A percentile compares a stretch with the other conserved stretches of the same genome.
These are phyloP conservation scores for Capsaspora owczarzaki DNA, from an alignment of 78 protist genomes.

Conservation along the genomic window DNA sequence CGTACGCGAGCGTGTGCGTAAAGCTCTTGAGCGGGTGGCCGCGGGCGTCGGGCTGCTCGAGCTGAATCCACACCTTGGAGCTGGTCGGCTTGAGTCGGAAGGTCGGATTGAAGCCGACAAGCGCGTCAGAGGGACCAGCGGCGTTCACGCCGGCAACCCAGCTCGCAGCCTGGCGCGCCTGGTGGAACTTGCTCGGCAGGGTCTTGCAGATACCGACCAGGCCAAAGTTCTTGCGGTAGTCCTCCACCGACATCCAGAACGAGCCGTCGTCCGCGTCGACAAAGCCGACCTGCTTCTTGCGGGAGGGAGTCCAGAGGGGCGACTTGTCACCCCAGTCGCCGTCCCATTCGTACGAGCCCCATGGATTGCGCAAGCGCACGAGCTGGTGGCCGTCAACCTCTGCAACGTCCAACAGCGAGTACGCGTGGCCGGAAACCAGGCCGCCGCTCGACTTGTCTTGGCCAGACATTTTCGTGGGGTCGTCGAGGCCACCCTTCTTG, in stretches of 20 bases:
- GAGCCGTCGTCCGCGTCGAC: slow-evolving; percentile 25
- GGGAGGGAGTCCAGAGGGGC: slow-evolving; percentile 31
- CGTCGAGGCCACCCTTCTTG: background rate
- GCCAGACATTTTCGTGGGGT: background rate
- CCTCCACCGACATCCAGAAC: slow-evolving; percentile 23
- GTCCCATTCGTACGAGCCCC: slow-evolving; percentile 54
- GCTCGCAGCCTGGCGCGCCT: too few relatives aligned
- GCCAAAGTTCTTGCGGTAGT: background rate
- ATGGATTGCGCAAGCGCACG: slow-evolving; percentile 43
- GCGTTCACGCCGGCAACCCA: too few relatives aligned
- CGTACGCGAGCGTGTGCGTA: too few relatives aligned
- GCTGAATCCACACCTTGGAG: too few relatives aligned
- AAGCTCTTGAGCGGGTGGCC: too few relatives aligned
- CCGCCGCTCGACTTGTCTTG: background rate
- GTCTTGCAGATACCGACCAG: slow-evolving; percentile 1
- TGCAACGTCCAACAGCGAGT: background rate
- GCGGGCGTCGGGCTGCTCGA: too few relatives aligned
- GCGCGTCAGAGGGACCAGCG: too few relatives aligned
- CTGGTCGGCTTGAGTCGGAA: too few relatives aligned
- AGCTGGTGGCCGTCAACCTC: slow-evolving; percentile 1
- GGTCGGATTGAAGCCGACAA: too few relatives aligned
- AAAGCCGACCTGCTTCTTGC: background rate
- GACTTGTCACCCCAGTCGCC: slow-evolving; percentile 44
- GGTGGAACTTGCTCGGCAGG: background rate
- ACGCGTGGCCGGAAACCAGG: slow-evolving; percentile 16